Percentiles rank a stretch among this genome's conserved stretches.
Conservation (phyloP, 305 asterid genomes). For the Solanum hybrid region DNA sequence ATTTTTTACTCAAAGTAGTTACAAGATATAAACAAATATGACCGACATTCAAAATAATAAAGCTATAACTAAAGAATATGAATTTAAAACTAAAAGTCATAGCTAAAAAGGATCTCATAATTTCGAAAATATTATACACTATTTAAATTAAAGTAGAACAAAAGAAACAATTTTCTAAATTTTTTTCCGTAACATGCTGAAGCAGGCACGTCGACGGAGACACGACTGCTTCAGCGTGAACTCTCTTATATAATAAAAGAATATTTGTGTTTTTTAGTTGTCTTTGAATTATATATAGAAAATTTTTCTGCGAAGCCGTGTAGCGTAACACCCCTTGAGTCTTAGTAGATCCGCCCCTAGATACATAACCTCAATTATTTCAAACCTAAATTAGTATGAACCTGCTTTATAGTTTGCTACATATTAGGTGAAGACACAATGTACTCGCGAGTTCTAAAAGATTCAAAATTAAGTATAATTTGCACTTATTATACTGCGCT, state of each 20-base stretch:
- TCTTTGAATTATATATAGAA: too few relatives aligned
- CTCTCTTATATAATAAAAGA: neutral
- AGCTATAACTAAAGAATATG: neutral
- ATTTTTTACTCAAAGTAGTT: neutral
- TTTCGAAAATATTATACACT: neutral
- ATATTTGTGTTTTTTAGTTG: too few relatives aligned
- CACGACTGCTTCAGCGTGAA: too few relatives aligned
- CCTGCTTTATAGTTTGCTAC: neutral
- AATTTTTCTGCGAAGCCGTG: neutral
- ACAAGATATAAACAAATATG: too few relatives aligned
- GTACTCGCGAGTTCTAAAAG: too few relatives aligned
- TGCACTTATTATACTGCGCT: neutral
- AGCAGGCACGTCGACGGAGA: neutral
- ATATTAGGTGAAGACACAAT: neutral
- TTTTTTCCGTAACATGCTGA: neutral
- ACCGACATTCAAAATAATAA: neutral
- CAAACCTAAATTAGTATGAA: too few relatives aligned
- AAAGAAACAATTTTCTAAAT: neutral
- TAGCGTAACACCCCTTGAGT: too few relatives aligned
- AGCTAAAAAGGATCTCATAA: neutral
- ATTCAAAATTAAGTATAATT: too few relatives aligned
- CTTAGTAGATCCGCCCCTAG: neutral
- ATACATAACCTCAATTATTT: neutral
- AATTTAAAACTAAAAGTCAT: neutral
- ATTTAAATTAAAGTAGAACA: neutral